Percentiles rank a stretch among this genome's conserved stretches.
phyloP scores from a whole-genome alignment of 129 eudicot genomes.

The Chrysanthemum seticuspe region DNA sequence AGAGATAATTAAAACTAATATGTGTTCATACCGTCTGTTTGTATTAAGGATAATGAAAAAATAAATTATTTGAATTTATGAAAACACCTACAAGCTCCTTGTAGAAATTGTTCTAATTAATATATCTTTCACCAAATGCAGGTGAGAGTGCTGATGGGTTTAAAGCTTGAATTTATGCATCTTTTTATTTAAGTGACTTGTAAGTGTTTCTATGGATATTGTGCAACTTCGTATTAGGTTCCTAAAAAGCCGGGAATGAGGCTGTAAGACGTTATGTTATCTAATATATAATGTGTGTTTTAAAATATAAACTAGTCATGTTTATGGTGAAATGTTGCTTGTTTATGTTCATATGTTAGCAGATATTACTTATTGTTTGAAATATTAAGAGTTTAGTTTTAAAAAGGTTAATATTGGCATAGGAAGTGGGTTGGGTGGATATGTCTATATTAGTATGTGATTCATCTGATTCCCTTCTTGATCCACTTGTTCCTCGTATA shows the following conservation, averaged over 20 bases:
- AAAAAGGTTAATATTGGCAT: background rate
- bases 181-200: background rate
- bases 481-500: too few species aligned
- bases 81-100: background rate
- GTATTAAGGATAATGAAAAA: too few species aligned
- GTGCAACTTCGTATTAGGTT: background rate
- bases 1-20: background rate
- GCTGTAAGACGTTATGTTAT: background rate
- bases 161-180: conserved; percentile 8
- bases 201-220: background rate
- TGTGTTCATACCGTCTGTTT: too few species aligned
- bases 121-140: conserved; percentile 8
- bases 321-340: background rate
- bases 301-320: background rate
- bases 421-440: too few species aligned
- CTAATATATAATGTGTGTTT: conserved; percentile 5
- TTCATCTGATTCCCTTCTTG: too few species aligned
- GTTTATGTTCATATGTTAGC: background rate
- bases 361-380: background rate
- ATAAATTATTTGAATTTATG: background rate
- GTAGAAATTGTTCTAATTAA: background rate
- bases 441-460: too few species aligned
- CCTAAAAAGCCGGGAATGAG: background rate
- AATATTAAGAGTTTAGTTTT: background rate
- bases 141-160: conserved; percentile 29